Evolutionary conservation across 1,284 basidiomycete genomes (phyloP), one percentile per base, ranked within the genome.

Genomic region (Mycena sp.): DNA sequence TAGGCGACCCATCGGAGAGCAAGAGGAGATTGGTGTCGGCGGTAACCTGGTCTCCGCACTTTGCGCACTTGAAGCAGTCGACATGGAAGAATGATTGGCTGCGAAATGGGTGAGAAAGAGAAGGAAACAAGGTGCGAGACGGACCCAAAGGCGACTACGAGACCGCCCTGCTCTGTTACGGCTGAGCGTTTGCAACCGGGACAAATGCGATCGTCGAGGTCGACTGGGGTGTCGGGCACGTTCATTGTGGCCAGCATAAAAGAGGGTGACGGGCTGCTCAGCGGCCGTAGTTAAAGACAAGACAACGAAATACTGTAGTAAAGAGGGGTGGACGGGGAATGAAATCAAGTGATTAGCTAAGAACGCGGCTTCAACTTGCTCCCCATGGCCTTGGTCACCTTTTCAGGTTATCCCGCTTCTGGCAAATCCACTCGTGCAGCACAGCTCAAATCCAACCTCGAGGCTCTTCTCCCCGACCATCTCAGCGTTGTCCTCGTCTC

Each of bases 21-120:
- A 99, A 86, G 34, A 99, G 89, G 30, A 99, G 89, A 83, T 98
- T 99, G 54, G 97, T 98, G 81, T 99, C 97, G 44, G 97, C 93
- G 48, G 92, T 94, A 74, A 95, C 94, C 79, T 92, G 88, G 79
- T 94, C 87, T 69, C 85, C 84, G 78, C 93, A 95, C 82, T 95
- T 95, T 55, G 93, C 94, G 77, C 94, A 95, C 77, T 91, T 93
- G 85, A 95, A 95, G 80, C 92, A 94, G 79, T 93, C 90, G 72
- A 94, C 90, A 74, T 94, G 92, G 81, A 94, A 94, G 82, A 94
- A 93, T 63, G 92, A 94, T 86, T 93, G 91, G 60, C 93, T 95
- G 76, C 41, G 34, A 20, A 25, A 38, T 10, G 44, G 69, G 50
- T 65, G 39, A 74, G 64, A 62, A 57, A 68, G 41, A 69, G 56